Evolutionary conservation across 169 alveolate species (phyloP).

Genomic region (Plasmodium yoelii): DNA sequence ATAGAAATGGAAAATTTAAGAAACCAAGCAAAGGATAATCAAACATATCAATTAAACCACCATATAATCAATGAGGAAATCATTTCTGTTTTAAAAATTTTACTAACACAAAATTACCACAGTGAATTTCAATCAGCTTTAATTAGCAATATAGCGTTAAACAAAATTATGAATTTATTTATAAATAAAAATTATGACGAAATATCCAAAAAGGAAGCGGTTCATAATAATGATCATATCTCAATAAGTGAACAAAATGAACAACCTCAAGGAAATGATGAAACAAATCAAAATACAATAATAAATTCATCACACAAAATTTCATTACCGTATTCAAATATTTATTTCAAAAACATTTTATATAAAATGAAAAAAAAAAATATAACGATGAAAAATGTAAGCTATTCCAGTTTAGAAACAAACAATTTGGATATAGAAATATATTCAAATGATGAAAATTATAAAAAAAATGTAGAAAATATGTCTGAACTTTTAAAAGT

Average conservation of each 20-base stretch:
- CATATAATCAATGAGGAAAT: constrained; percentile 3
- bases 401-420: neutral
- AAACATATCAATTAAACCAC: neutral
- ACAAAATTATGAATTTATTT: neutral
- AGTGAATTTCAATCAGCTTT: constrained; percentile 23
- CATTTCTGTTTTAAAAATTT: neutral
- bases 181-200: no score
- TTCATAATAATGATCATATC: neutral
- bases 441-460: constrained; percentile 17
- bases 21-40: no score
- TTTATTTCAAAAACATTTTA: constrained; percentile 5
- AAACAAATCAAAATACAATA: neutral
- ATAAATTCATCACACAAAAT: neutral
- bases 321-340: constrained; percentile 1
- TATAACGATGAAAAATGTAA: constrained; percentile 20
- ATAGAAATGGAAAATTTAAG: constrained; percentile 26
- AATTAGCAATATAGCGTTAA: constrained; percentile 1
- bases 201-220: no score
- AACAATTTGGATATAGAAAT: constrained; percentile 11
- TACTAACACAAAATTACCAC: neutral
- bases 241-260: neutral
- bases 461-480: constrained; percentile 9
- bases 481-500: constrained; percentile 53
- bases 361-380: constrained; percentile 23
- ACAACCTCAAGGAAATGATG: neutral